Evolutionary conservation across 768 basidiomycete species (phyloP).

Genomic region (Termitomyces sp.): DNA sequence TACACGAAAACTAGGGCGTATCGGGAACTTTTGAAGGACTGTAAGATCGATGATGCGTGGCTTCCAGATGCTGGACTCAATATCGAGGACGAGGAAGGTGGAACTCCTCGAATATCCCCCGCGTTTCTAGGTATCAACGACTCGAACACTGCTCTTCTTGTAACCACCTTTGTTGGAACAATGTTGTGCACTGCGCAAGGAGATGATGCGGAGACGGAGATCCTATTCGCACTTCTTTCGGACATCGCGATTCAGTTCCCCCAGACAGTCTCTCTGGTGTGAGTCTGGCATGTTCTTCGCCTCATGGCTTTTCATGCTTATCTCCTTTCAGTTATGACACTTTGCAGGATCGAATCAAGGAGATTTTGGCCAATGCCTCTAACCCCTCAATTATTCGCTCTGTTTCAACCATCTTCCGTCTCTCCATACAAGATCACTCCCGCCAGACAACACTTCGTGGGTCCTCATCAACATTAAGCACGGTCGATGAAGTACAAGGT

Average conservation of each 20-base stretch:
- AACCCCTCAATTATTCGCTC: slow-evolving; percentile 66
- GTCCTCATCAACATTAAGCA: slow-evolving; percentile 62
- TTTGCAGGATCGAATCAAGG: slow-evolving; percentile 69
- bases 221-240: slow-evolving; percentile 71
- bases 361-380: slow-evolving; percentile 63
- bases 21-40: slow-evolving; percentile 56
- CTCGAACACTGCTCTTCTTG: slow-evolving; percentile 58
- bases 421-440: slow-evolving; percentile 53
- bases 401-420: slow-evolving; percentile 71
- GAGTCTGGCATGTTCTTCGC: slow-evolving; percentile 26
- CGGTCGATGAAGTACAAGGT: slow-evolving; percentile 52
- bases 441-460: slow-evolving; percentile 35
- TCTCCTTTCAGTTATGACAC: slow-evolving; percentile 55
- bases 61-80: slow-evolving; percentile 33
- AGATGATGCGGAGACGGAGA: slow-evolving; percentile 77
- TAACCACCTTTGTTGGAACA: slow-evolving; percentile 68
- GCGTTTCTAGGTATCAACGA: slow-evolving; percentile 60
- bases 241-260: slow-evolving; percentile 66
- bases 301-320: slow-evolving; percentile 8
- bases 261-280: slow-evolving; percentile 70
- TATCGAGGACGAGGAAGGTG: slow-evolving; percentile 32
- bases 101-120: slow-evolving; percentile 49
- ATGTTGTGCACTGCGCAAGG: slow-evolving; percentile 73
- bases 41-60: slow-evolving; percentile 45
- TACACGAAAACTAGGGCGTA: slow-evolving; percentile 54